Evolutionary conservation across 805 yeast species (phyloP).

Genomic region (Alloascoidea hylecoeti): DNA sequence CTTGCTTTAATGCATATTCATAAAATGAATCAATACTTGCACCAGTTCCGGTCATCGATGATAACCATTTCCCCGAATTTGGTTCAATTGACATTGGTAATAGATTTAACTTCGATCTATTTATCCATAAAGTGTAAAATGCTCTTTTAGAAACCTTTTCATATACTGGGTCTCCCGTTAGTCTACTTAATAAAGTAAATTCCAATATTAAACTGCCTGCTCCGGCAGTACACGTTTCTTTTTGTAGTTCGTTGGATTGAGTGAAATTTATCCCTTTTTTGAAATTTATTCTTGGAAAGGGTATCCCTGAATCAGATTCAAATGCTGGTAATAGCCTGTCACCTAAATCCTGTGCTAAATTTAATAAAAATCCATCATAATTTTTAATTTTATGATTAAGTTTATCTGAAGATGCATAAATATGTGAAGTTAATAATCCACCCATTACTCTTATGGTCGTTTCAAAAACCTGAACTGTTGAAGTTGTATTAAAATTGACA

Average conservation of each 20-base stretch:
- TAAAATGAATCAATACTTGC: slow-evolving; percentile 87
- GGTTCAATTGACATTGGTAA: slow-evolving; percentile 73
- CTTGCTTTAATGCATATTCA: slow-evolving; percentile 72
- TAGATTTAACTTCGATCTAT: slow-evolving; percentile 44
- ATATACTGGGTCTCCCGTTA: slow-evolving; percentile 64
- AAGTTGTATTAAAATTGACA: slow-evolving; percentile 39
- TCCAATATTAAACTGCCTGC: slow-evolving; percentile 77
- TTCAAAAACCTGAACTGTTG: slow-evolving; percentile 82
- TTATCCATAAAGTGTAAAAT: slow-evolving; percentile 57
- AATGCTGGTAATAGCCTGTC: slow-evolving; percentile 57
- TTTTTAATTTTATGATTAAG: slow-evolving; percentile 24
- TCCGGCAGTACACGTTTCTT: slow-evolving; percentile 79
- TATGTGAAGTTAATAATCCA: slow-evolving; percentile 65
- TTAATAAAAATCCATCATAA: slow-evolving; percentile 63
- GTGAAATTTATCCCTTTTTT: slow-evolving; percentile 28
- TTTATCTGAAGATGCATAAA: slow-evolving; percentile 41
- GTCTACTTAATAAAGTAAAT: slow-evolving; percentile 55
- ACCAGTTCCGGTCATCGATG: slow-evolving; percentile 64
- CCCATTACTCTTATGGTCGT: slow-evolving; percentile 74
- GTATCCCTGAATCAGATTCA: slow-evolving; percentile 45
- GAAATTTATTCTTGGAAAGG: slow-evolving; percentile 70
- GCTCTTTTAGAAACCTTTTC: slow-evolving; percentile 48
- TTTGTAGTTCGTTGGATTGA: slow-evolving; percentile 4
- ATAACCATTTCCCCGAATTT: slow-evolving; percentile 35
- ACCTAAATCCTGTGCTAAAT: slow-evolving; percentile 66